Base-by-base conservation (phyloP, 805 yeast species). In the Saccharomycopsis selenospora region DNA sequence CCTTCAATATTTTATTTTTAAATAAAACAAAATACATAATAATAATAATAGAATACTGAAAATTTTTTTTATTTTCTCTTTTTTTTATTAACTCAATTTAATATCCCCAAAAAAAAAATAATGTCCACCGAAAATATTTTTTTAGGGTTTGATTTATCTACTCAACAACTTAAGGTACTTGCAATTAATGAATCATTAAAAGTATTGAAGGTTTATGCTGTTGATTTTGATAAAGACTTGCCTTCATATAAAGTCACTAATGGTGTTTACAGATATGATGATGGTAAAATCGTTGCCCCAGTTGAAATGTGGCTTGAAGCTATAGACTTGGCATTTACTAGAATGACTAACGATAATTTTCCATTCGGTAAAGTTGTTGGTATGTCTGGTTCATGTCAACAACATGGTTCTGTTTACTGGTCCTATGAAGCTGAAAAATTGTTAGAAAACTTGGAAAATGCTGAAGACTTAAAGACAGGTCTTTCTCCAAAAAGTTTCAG, bases 261-360 rank as follows among this genome's bases (percentile, higher is more conserved):
- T 58, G 96, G 96, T 33, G 96, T 89, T 7, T 68, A 71, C 45
- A 63, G 71, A 23, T 67, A 76, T 45, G 76, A 73, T 1, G 68
- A 66, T 13, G 49, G 36, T 23, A 67, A 73, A 1, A 79, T 88
- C 22, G 72, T 75, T 43, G 82, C 93, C 5, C 95, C 96, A 0
- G 93, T 89, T 11, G 75, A 71, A n/a, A 82, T 88, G 88, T 90
- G 95, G 95, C 68, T 89, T 36, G 95, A 85, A 53, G 86, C 96
- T 0, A 57, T 89, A 27, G 91, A 90, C 59, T 60, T 76, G 48
- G 65, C 85, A 3, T 73, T 89, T 49, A 63, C 56, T 10, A 65
- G 67, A 60, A 74, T 82, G 79, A 61, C 68, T 53, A 42, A 58
- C 1, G 75, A 73, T 27, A 57, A 62, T 0, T 79, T 86, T 56